phyloP scores from a whole-genome alignment of 164 flowering plant genomes.

The Cinnamomum micranthum region DNA sequence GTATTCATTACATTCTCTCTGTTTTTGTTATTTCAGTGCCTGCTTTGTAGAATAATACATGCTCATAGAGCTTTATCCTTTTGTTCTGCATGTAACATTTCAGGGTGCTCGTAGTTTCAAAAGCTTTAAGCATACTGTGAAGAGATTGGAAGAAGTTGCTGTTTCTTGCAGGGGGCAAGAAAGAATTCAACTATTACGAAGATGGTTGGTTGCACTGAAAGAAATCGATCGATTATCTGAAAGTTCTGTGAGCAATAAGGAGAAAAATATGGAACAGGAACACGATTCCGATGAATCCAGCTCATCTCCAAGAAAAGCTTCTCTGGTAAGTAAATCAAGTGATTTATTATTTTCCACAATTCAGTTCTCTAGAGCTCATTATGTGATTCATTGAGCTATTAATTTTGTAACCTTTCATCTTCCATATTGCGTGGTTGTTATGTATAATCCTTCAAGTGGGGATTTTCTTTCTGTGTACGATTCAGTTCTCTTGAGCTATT shows the following conservation, averaged over 20 bases:
- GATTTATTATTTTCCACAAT: neutral
- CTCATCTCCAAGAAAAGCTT: slow-evolving; percentile 47
- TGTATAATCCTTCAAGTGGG: too few relatives aligned
- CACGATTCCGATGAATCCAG: slow-evolving; percentile 39
- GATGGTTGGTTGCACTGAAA: slow-evolving; percentile 80
- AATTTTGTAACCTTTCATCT: too few relatives aligned
- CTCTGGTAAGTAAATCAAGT: slow-evolving; percentile 41
- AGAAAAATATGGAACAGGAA: slow-evolving; percentile 26
- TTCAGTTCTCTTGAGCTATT: neutral
- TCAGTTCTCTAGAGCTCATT: neutral
- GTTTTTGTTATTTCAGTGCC: neutral
- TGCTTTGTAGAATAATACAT: neutral
- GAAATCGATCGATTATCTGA: slow-evolving; percentile 49
- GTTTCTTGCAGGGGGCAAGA: slow-evolving; percentile 75
- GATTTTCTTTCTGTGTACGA: too few relatives aligned
- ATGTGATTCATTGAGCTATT: neutral
- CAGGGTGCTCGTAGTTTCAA: slow-evolving; percentile 54
- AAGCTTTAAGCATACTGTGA: slow-evolving; percentile 56
- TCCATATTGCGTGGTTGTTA: too few relatives aligned
- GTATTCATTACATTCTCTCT: neutral
- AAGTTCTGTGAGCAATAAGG: slow-evolving; percentile 28
- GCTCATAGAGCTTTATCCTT: neutral
- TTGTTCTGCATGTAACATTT: slow-evolving; percentile 5
- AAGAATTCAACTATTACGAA: slow-evolving; percentile 71
- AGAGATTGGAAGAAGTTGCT: slow-evolving; percentile 75